A percentile compares a stretch with the other conserved stretches of the same genome.
Conservation (phyloP, 108 stramenopile species). For the Cyclostephanos tholiformis region DNA sequence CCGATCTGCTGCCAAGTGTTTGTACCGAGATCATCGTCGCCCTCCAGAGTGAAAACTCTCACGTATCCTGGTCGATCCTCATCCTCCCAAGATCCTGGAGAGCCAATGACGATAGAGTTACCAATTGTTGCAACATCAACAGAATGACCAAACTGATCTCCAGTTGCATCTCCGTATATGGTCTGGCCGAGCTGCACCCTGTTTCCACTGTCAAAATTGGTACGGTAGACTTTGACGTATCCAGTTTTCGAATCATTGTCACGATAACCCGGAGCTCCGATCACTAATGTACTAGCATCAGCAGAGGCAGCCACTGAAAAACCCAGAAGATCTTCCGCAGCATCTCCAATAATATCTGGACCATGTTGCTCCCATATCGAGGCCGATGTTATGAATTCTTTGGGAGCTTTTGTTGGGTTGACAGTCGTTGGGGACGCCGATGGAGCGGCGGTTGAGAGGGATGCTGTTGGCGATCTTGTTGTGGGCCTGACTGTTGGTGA, state of each 20-base stretch:
- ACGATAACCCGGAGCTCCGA: not conserved
- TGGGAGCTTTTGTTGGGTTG: no score
- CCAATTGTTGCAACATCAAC: slow-evolving; percentile 9
- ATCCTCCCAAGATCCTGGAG: not conserved
- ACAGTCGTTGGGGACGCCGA: no score
- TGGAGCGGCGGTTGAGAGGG: no score
- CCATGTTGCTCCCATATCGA: no score
- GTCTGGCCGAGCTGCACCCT: slow-evolving; percentile 8
- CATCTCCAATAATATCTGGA: not conserved
- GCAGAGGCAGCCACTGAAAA: slow-evolving; percentile 2
- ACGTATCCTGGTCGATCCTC: not conserved
- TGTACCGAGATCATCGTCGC: not conserved
- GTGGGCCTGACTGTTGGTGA: no score
- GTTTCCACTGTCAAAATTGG: not conserved
- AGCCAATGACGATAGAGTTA: slow-evolving; percentile 4
- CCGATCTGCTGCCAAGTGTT: slow-evolving; percentile 20
- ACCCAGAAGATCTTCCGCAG: not conserved
- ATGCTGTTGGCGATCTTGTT: no score
- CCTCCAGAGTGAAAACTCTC: not conserved
- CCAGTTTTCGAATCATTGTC: not conserved
- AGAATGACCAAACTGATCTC: not conserved
- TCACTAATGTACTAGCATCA: slow-evolving; percentile 10
- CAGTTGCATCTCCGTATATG: not conserved
- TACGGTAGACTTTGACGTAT: slow-evolving; percentile 13
- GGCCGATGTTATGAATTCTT: no score